Base-by-base conservation (phyloP, 163 green algal genomes). In the Chlorella variabilis region DNA sequence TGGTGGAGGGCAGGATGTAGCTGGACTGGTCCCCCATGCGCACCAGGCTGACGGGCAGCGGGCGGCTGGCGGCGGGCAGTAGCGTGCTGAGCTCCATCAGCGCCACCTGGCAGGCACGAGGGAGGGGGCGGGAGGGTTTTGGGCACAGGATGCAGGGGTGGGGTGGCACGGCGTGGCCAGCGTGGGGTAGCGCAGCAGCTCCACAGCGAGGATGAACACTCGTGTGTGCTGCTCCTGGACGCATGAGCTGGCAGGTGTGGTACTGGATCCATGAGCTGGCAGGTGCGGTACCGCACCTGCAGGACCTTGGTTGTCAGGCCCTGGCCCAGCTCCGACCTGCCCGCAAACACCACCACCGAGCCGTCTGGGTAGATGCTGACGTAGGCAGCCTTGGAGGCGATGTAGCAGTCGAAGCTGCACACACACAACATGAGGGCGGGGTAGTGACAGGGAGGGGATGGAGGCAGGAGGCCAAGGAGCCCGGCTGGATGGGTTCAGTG, bases 241-340 rank as follows among this genome's bases (percentile, higher is more conserved):
- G n/a, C n/a, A n/a, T n/a, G n/a, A n/a, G n/a, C n/a, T n/a, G n/a
- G n/a, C n/a, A n/a, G n/a, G n/a, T n/a, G n/a, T n/a, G n/a, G n/a
- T n/a, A n/a, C n/a, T n/a, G 45, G 45, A 54, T 54, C 54, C 54
- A 25, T 62, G n/a, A n/a, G n/a, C n/a, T n/a, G n/a, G n/a, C n/a
- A n/a, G n/a, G n/a, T n/a, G n/a, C n/a, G n/a, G n/a, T n/a, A n/a
- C n/a, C n/a, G n/a, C 56, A 87, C 82, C 86, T 94, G 92, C 75
- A 89, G 85, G 38, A 93, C 90, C 75, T 94, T 94, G 69, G 87
- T 91, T 77, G 73, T 87, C 17, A 94, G 87, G 25, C 92, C 91
- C 75, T 92, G 88, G 3, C 91, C 91, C 70, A 92, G 88, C 76
- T 95, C 91, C 7, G 85, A n/a, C 23, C 90, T 89, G 18, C 82